phyloP scores from a whole-genome alignment of 1,139 yeast genomes.

The Ogataea hybrid region DNA sequence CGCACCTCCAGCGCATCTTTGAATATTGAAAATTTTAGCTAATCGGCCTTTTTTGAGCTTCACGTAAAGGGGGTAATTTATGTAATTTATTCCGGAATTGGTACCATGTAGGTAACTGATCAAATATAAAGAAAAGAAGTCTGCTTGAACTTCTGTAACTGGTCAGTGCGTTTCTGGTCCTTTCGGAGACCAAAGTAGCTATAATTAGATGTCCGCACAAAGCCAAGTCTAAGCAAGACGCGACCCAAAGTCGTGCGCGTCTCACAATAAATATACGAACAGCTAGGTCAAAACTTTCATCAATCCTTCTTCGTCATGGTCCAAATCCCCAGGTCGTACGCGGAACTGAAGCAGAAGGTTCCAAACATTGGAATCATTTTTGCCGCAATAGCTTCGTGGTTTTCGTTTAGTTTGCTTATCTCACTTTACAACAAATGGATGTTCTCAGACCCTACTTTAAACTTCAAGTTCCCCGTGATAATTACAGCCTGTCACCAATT shows the following conservation, averaged over 20 bases:
- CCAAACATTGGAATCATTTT: constrained; percentile 31
- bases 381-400: constrained; percentile 40
- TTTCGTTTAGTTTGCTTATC: constrained; percentile 34
- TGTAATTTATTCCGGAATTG: too few relatives aligned
- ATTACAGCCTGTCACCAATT: constrained; percentile 85
- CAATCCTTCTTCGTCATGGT: constrained; percentile 12
- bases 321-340: constrained; percentile 20
- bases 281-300: constrained; percentile 1
- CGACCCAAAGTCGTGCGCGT: not conserved
- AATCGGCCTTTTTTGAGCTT: too few relatives aligned
- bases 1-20: too few relatives aligned
- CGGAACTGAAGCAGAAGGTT: constrained; percentile 20
- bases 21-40: too few relatives aligned
- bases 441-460: constrained; percentile 77
- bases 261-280: not conserved
- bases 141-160: too few relatives aligned
- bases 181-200: too few relatives aligned
- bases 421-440: constrained; percentile 97
- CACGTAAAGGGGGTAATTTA: too few relatives aligned
- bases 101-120: too few relatives aligned
- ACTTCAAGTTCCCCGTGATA: constrained; percentile 78
- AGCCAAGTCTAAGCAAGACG: too few relatives aligned
- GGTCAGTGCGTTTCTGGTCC: too few relatives aligned
- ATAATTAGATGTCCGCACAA: too few relatives aligned
- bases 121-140: too few relatives aligned